Evolutionary conservation across 495 filamentous ascomycete species (phyloP), one percentile per base, ranked within the genome.

Genomic region (Tuber melanosporum): DNA sequence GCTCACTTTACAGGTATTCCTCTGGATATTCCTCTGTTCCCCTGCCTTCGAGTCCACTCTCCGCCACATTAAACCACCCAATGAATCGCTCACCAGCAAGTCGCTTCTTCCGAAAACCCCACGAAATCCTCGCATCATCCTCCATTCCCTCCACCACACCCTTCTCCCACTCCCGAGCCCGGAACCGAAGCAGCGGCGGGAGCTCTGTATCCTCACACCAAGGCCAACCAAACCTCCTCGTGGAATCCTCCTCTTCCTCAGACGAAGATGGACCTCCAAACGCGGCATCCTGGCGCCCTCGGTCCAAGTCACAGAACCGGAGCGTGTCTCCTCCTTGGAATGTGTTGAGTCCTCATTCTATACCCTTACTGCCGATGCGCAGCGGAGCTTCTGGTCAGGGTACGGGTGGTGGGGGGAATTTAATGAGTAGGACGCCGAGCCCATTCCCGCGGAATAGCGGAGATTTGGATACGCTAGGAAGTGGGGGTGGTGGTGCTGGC

Each of bases 181-280:
- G 81, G 15, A 82, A 82, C 49, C 75, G 81, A 22, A 82, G 81
- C 71, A 82, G 81, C 49, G 81, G 78, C 42, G 81, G 81, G 74
- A 80, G 78, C 47, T 82, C 81, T 8, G 75, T 78, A 26, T 71
- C 57, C 41, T 78, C 81, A 0, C 80, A 82, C 19, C 75, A 80
- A 62, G 74, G 77, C 15, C 78, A 82, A 17, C 66, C 73, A 49
- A 81, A 74, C 52, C 71, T 82, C 7, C 71, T 82, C 1, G 66
- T 76, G n/a, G 80, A 82, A 62, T 75, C 79, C 39, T 41, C 39
- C 39, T 41, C 32, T 44, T 74, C 71, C 6, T 46, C 47, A 2
- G 81, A 82, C 17, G 81, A 77, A 8, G 75, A 70, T 69, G 77
- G 66, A 17, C 74, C 22, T 44, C 17, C 46, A 17, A 74, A 17